Evolutionary conservation across 805 yeast genomes (phyloP).

Genomic region (Maudiozyma turicensis): DNA sequence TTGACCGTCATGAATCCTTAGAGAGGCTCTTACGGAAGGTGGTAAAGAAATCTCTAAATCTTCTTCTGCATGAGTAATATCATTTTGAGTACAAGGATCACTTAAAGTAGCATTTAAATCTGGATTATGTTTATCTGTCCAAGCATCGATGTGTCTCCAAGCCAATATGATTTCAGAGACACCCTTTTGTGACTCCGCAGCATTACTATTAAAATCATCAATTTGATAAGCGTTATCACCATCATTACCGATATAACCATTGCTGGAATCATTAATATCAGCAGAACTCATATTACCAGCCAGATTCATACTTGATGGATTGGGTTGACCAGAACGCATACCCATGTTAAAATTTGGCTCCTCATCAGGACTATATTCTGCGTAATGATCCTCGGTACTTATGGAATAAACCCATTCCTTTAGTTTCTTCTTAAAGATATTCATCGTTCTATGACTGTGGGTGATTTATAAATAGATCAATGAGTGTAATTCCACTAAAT

Average conservation of each 20-base stretch:
- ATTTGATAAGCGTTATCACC: slow-evolving; percentile 23
- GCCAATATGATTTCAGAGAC: slow-evolving; percentile 67
- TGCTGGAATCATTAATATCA: slow-evolving; percentile 12
- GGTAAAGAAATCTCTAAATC: slow-evolving; percentile 74
- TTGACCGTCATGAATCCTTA: slow-evolving; percentile 85
- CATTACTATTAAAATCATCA: slow-evolving; percentile 18
- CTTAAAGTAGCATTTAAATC: slow-evolving; percentile 73
- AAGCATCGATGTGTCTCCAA: slow-evolving; percentile 82
- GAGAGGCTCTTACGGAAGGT: slow-evolving; percentile 69
- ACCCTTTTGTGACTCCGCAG: slow-evolving; percentile 38
- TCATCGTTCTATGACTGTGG: slow-evolving; percentile 21
- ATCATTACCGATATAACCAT: slow-evolving; percentile 9
- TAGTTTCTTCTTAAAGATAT: slow-evolving; percentile 35
- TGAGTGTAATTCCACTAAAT: no score
- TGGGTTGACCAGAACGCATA: slow-evolving; percentile 10
- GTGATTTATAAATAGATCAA: no score
- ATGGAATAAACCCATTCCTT: slow-evolving; percentile 55
- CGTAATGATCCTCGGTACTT: slow-evolving; percentile 59
- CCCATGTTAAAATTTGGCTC: slow-evolving; percentile 24
- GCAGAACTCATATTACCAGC: slow-evolving; percentile 8
- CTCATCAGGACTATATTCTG: slow-evolving; percentile 48
- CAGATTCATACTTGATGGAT: slow-evolving; percentile 13
- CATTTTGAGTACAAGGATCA: slow-evolving; percentile 71
- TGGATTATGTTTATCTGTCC: slow-evolving; percentile 71
- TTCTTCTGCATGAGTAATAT: slow-evolving; percentile 71